Evolutionary conservation across 495 filamentous ascomycete species (phyloP), one percentile per base, ranked within the genome.

Genomic region (Beverwykella pulmonaria): DNA sequence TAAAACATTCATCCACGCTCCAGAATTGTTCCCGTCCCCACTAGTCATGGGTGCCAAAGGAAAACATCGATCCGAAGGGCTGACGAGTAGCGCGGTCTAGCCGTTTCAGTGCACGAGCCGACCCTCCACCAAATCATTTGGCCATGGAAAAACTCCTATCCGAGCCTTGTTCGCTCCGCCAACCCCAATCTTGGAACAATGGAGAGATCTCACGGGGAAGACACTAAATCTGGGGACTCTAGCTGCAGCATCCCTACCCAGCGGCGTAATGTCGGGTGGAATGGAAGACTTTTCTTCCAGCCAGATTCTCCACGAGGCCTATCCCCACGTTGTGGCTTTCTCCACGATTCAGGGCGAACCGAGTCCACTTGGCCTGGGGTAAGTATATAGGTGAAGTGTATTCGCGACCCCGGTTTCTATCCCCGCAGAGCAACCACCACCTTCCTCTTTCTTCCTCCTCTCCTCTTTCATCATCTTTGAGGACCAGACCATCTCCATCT

Each of bases 311-410:
- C 14, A 1, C 19, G 27, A 47, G 44, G 30, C 50, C 50, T 49
- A 55, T 67, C 65, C 65, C 58, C 59, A 63, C 58, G 65, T 36
- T 53, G 65, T 60, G 54, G 41, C 39, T 23, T 30, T 63, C 60
- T 63, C 49, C 20, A 47, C 34, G 50, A 55, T 53, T 29, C 17
- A 52, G 26, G 27, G 41, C n/a, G 44, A 25, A 32, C 22, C 19
- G 7, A 14, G 14, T 14, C 12, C 8, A 15, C 39, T 14, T 44
- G 39, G 17, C 39, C 39, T 44, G 58, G 53, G 65, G 30, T 47
- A 41, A 59, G 57, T 68, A 68, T 57, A 56, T 68, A 68, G 64
- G 30, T 57, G 53, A 62, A 39, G 34, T 15, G 39, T 53, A 50
- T 53, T 58, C 32, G 47, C 53, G 14, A 56, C 49, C 64, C 57